Percentiles rank a stretch among this genome's conserved stretches.
These are phyloP conservation scores for Penicillium argentinense DNA, from an alignment of 495 filamentous ascomycete species.

Conservation along the genomic window DNA sequence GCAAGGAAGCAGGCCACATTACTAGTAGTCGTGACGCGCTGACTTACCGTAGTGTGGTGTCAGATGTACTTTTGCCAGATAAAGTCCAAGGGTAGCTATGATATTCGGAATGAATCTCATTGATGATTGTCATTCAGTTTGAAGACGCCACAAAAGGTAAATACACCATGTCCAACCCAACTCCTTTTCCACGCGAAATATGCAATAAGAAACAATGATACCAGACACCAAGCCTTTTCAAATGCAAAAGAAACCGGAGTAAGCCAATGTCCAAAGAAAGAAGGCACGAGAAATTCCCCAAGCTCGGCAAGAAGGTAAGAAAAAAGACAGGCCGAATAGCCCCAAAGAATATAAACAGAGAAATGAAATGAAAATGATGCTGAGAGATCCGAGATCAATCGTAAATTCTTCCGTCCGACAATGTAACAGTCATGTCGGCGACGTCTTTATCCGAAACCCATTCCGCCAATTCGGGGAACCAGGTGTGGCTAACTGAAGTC, in stretches of 20 bases:
- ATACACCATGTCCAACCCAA: not conserved
- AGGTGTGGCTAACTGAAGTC: constrained; percentile 32
- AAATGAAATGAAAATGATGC: not conserved
- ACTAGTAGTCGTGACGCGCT: too few relatives aligned
- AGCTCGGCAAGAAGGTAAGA: constrained; percentile 1
- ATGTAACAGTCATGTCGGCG: constrained; percentile 7
- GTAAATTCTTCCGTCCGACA: constrained; percentile 24
- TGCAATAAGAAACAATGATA: constrained; percentile 3
- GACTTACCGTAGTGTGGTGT: too few relatives aligned
- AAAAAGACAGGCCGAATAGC: not conserved
- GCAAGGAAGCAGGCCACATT: too few relatives aligned
- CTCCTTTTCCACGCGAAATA: constrained; percentile 4
- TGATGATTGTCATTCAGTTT: not conserved
- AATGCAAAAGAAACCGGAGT: constrained; percentile 14
- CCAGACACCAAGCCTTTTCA: constrained; percentile 1
- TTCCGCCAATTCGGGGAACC: constrained; percentile 28
- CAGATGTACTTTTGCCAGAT: too few relatives aligned
- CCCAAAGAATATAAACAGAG: constrained; percentile 7
- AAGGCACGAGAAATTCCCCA: not conserved
- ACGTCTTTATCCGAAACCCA: constrained; percentile 33
- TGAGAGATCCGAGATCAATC: constrained; percentile 15
- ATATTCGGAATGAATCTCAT: too few relatives aligned
- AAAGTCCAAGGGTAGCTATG: too few relatives aligned
- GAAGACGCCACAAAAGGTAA: constrained; percentile 5
- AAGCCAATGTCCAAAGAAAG: constrained; percentile 1